Conservation (phyloP, 495 filamentous ascomycete genomes). For the Penicillium cosmopolitanum region DNA sequence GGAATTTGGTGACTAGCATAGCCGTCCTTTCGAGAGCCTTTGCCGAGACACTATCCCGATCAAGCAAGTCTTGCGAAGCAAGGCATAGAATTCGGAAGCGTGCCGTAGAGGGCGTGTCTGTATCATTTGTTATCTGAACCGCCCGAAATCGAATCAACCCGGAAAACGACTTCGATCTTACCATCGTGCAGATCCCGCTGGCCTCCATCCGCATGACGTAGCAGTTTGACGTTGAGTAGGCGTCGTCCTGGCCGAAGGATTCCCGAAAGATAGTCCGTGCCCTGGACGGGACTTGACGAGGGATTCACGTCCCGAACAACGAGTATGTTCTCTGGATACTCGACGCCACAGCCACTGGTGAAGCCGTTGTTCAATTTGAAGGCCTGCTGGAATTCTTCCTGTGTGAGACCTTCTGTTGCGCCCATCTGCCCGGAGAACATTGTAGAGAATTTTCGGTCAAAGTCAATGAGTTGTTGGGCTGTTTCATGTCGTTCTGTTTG, state of each 20-base stretch:
- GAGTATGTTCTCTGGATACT: conserved; percentile 41
- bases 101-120: conserved; percentile 44
- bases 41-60: neutral
- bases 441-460: conserved; percentile 63
- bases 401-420: conserved; percentile 41
- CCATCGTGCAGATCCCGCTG: conserved; percentile 50
- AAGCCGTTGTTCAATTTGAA: conserved; percentile 47
- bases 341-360: conserved; percentile 47
- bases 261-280: conserved; percentile 48
- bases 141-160: no score
- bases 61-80: conserved; percentile 36
- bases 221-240: conserved; percentile 34
- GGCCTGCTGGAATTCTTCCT: conserved; percentile 53
- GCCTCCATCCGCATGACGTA: conserved; percentile 47
- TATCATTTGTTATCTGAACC: neutral
- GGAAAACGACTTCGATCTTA: conserved; percentile 11
- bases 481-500: conserved; percentile 67
- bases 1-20: conserved; percentile 35
- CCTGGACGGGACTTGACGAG: conserved; percentile 25
- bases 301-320: conserved; percentile 31
- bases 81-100: conserved; percentile 47
- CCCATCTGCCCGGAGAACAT: conserved; percentile 51
- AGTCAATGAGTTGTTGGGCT: conserved; percentile 72
- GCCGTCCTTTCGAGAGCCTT: neutral
- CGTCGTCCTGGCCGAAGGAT: conserved; percentile 33